Base-by-base conservation (phyloP, 1,284 basidiomycete genomes). In the Fomitopsis betulina region DNA sequence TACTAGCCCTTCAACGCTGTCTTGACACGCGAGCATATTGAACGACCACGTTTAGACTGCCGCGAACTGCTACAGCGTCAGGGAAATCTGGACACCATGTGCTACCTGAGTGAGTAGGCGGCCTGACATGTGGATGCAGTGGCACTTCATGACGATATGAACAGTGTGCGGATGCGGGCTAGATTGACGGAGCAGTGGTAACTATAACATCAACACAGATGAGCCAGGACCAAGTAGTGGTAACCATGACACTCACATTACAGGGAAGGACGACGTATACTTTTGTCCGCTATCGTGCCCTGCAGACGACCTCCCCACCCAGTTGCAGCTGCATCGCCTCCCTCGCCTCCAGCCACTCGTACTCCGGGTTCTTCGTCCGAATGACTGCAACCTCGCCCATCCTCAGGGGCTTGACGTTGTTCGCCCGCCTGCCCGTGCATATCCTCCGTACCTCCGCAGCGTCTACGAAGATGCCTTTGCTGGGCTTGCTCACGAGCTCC, bases 301-400 rank as follows among this genome's bases (percentile, higher is more conserved):
- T 77, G 71, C 90, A 92, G 15, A 93, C 76, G 17, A 91, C 82
- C 70, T 92, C 90, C 19, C 90, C 90, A 7, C 79, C 72, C 17
- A 92, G 62, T 60, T 80, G 80, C 65, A 91, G 66, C 67, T 80
- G 75, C 62, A 92, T 63, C 1, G 87, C 87, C 69, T 90, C 86
- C 64, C 87, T 74, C n/a, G 86, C 87, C 71, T 89, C 87, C 62
- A 89, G 59, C 86, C 81, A 84, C 61, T 89, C 85, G 58, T 89
- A 77, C 68, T 90, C 89, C 72, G 73, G 82, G 64, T 78, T 78
- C 65, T 79, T 81, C 51, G 89, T 93, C 62, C 80, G 81, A 32
- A 96, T 84, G 37, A 95, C 84, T 7, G 89, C 92, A 67, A 96
- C 85, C 74, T 96, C 94, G 23, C 94, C 93, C 79, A 96, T 82